Evolutionary conservation across 208 protist genomes (phyloP).

Genomic region (Crithidia acanthocephali): DNA sequence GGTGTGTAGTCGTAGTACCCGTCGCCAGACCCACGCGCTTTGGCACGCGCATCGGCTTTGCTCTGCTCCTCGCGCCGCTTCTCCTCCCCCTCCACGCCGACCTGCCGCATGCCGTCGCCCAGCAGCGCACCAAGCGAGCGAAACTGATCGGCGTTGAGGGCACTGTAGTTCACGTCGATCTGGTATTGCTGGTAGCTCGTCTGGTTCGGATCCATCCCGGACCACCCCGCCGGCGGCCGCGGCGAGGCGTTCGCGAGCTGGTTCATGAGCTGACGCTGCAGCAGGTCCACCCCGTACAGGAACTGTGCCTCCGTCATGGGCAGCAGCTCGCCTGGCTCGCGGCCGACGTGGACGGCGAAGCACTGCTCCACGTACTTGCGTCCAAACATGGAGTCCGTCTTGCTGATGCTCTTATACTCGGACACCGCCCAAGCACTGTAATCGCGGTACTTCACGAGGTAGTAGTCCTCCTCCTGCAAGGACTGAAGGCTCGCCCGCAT

Average conservation of each 20-base stretch:
- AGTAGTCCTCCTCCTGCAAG: slow-evolving; percentile 84
- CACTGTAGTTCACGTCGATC: slow-evolving; percentile 69
- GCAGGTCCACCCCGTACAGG: slow-evolving; percentile 72
- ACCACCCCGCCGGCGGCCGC: slow-evolving; percentile 23
- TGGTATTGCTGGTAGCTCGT: slow-evolving; percentile 56
- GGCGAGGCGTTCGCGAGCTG: slow-evolving; percentile 41
- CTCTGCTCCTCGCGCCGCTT: slow-evolving; percentile 31
- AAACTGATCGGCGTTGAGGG: slow-evolving; percentile 84
- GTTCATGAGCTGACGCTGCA: slow-evolving; percentile 72
- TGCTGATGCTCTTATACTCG: slow-evolving; percentile 56
- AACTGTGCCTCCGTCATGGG: slow-evolving; percentile 84
- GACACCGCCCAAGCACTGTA: slow-evolving; percentile 75
- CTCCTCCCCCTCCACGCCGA: slow-evolving; percentile 73
- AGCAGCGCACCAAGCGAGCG: slow-evolving; percentile 73
- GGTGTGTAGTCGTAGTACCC: slow-evolving; percentile 44
- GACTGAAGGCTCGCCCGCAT: slow-evolving; percentile 62
- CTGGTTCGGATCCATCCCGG: slow-evolving; percentile 29
- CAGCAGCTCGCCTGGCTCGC: slow-evolving; percentile 74
- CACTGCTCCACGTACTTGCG: slow-evolving; percentile 86
- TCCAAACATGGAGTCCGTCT: slow-evolving; percentile 66
- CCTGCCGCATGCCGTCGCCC: slow-evolving; percentile 68
- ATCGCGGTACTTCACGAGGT: slow-evolving; percentile 83
- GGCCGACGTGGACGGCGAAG: slow-evolving; percentile 82
- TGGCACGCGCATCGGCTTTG: slow-evolving; percentile 33
- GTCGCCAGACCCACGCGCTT: slow-evolving; percentile 2